Percentiles rank a stretch among this genome's conserved stretches.
These are phyloP conservation scores for Hanseniaspora nectarophila DNA, from an alignment of 805 yeast species.

Conservation along the genomic window DNA sequence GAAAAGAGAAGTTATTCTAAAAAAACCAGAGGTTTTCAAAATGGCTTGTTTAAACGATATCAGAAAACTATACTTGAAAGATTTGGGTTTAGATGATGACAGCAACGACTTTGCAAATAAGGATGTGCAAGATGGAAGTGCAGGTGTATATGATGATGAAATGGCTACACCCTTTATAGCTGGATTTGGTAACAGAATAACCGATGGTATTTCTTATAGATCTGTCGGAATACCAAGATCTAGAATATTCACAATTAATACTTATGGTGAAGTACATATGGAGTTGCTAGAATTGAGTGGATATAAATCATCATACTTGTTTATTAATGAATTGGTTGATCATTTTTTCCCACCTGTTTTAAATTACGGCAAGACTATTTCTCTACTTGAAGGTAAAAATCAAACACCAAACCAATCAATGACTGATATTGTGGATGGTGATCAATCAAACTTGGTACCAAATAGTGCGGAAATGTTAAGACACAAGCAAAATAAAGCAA, in stretches of 20 bases:
- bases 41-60: slow-evolving; percentile 93
- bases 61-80: slow-evolving; percentile 47
- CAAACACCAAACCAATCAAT: neutral
- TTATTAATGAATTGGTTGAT: slow-evolving; percentile 86
- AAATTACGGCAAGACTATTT: neutral
- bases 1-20: slow-evolving; percentile 77
- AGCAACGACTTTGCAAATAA: slow-evolving; percentile 6
- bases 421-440: neutral
- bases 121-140: slow-evolving; percentile 8
- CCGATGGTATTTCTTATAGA: slow-evolving; percentile 90
- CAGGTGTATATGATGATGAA: slow-evolving; percentile 26
- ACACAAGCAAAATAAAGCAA: slow-evolving; percentile 9
- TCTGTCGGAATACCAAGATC: slow-evolving; percentile 91
- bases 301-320: slow-evolving; percentile 72
- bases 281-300: slow-evolving; percentile 91
- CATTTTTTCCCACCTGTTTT: slow-evolving; percentile 88
- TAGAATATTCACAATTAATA: slow-evolving; percentile 86
- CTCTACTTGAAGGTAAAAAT: neutral
- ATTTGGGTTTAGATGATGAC: slow-evolving; percentile 12
- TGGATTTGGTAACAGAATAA: slow-evolving; percentile 92
- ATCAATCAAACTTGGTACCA: neutral
- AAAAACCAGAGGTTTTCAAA: slow-evolving; percentile 95
- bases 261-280: slow-evolving; percentile 95
- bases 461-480: neutral
- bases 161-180: slow-evolving; percentile 81